Percentiles rank a stretch among this genome's conserved stretches.
Evolutionary conservation across 352 stramenopile genomes (phyloP).

Genomic region (Globisporangium paddicum): DNA sequence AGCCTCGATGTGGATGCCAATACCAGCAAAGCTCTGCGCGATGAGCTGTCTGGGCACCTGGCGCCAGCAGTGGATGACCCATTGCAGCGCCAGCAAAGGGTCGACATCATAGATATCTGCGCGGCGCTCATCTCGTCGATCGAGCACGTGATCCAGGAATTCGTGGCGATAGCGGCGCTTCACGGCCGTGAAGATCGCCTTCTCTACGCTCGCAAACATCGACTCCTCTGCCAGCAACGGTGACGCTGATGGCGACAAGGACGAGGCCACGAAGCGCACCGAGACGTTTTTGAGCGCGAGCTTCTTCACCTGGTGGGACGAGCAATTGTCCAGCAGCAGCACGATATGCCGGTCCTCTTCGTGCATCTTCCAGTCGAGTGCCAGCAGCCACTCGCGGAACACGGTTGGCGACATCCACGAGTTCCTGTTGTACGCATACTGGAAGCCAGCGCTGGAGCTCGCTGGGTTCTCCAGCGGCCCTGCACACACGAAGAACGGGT

Average conservation of each 20-base stretch:
- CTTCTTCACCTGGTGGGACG: conserved; percentile 54
- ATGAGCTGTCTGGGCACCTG: conserved; percentile 48
- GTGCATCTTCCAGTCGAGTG: conserved; percentile 76
- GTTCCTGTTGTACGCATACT: conserved; percentile 68
- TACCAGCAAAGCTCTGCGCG: conserved; percentile 35
- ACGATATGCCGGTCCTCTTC: conserved; percentile 65
- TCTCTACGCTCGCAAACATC: conserved; percentile 36
- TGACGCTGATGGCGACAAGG: conserved; percentile 7
- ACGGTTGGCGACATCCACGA: conserved; percentile 70
- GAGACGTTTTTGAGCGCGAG: conserved; percentile 59
- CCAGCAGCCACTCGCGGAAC: conserved; percentile 72
- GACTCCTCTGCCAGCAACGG: conserved; percentile 22
- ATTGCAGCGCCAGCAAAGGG: conserved; percentile 50
- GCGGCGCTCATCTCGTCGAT: conserved; percentile 30
- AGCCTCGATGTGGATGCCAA: conserved; percentile 21
- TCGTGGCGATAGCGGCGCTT: conserved; percentile 59
- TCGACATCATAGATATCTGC: conserved; percentile 37
- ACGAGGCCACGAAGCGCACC: conserved; percentile 34
- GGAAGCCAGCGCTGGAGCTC: conserved; percentile 22
- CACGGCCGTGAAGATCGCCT: conserved; percentile 33
- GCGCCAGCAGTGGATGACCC: conserved; percentile 48
- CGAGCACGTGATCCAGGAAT: conserved; percentile 42
- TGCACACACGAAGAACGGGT: conserved; percentile 63
- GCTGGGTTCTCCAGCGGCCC: conserved; percentile 20
- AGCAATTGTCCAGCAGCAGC: conserved; percentile 56